Evolutionary conservation across 75 land plant genomes (phyloP).

Genomic region (Cunninghamia lanceolata): DNA sequence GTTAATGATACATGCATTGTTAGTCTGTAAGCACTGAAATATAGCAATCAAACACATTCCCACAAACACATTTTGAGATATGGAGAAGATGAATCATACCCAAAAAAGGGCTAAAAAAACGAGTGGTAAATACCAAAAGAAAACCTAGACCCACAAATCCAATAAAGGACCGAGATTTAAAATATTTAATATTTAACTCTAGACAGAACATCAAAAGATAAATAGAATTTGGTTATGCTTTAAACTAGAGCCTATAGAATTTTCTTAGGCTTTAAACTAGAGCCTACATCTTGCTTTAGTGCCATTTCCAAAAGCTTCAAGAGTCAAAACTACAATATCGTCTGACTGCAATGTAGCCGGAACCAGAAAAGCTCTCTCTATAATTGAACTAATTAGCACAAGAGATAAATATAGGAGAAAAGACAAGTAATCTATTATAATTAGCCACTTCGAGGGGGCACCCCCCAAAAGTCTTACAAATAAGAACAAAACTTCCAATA

Average conservation of each 20-base stretch:
- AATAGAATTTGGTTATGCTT: too few relatives aligned
- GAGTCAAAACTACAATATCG: neutral
- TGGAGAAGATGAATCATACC: neutral
- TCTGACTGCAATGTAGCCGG: neutral
- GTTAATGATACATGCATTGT: conserved; percentile 4
- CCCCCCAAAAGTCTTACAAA: too few relatives aligned
- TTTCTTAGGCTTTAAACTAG: neutral
- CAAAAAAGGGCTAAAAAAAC: neutral
- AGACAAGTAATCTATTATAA: too few relatives aligned
- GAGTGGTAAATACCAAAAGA: neutral
- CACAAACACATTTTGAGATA: neutral
- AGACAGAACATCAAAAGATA: neutral
- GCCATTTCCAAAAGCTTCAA: neutral
- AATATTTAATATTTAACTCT: neutral
- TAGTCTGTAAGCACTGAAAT: neutral
- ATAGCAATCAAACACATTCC: neutral
- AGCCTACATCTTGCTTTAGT: neutral
- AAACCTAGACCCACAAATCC: neutral
- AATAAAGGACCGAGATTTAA: neutral
- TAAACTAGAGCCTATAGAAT: too few relatives aligned
- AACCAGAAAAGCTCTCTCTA: neutral
- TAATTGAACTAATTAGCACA: too few relatives aligned
- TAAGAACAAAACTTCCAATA: too few relatives aligned
- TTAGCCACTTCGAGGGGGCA: too few relatives aligned
- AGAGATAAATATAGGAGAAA: too few relatives aligned